Evolutionary conservation across 352 stramenopile species (phyloP).

Genomic region (Halophytophthora polymorphica): DNA sequence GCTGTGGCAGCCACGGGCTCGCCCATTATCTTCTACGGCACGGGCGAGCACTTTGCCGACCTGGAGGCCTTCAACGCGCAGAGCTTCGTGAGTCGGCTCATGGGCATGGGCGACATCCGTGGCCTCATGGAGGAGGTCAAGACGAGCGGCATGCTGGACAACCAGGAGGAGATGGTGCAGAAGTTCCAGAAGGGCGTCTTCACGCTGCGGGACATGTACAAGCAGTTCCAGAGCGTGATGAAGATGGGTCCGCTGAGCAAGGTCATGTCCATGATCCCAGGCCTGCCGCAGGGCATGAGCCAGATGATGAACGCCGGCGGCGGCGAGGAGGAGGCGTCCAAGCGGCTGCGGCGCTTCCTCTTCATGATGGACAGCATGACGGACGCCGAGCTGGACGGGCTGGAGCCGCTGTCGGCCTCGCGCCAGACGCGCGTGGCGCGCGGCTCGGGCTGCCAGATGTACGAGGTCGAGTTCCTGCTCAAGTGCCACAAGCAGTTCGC

Average conservation of each 20-base stretch:
- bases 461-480: conserved; percentile 92
- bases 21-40: conserved; percentile 98
- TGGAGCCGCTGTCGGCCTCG: conserved; percentile 64
- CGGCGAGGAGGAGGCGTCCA: conserved; percentile 90
- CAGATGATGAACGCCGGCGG: conserved; percentile 90
- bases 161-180: conserved; percentile 96
- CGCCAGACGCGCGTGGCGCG: conserved; percentile 87
- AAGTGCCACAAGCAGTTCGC: conserved; percentile 96
- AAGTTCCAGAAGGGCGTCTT: conserved; percentile 96
- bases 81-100: conserved; percentile 97
- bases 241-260: conserved; percentile 97
- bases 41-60: conserved; percentile 97
- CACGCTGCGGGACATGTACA: conserved; percentile 98
- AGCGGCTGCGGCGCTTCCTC: conserved; percentile 95
- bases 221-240: conserved; percentile 97
- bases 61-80: conserved; percentile 98
- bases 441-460: conserved; percentile 86
- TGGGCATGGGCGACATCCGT: conserved; percentile 98
- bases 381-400: conserved; percentile 94
- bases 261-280: conserved; percentile 99
- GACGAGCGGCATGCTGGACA: conserved; percentile 86
- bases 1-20: conserved; percentile 97
- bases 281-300: conserved; percentile 88
- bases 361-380: conserved; percentile 99
- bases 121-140: conserved; percentile 95